phyloP scores from a whole-genome alignment of 352 stramenopile genomes.

The Phytophthora aleatoria region DNA sequence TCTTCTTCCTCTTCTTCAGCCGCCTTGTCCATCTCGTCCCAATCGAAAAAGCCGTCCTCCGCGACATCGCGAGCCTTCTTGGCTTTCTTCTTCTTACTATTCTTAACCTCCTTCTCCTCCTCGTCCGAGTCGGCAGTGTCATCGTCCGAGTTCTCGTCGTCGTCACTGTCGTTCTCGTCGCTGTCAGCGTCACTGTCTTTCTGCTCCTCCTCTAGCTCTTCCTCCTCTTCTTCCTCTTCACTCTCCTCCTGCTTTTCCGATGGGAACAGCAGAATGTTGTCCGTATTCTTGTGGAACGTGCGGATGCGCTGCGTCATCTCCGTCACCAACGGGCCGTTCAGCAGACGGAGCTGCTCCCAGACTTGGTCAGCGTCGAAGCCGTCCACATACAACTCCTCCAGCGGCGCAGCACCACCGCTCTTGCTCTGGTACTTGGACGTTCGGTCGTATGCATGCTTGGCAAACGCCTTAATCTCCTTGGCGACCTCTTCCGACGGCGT shows the following conservation, averaged over 20 bases:
- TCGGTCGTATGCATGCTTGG: constrained; percentile 83
- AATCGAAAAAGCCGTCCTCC: constrained; percentile 87
- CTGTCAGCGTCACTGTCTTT: constrained; percentile 32
- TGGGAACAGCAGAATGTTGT: constrained; percentile 63
- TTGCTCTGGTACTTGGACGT: constrained; percentile 66
- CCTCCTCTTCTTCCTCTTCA: constrained; percentile 35
- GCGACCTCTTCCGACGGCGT: constrained; percentile 70
- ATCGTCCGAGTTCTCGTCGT: constrained; percentile 29
- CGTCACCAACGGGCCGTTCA: constrained; percentile 73
- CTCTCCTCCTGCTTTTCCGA: constrained; percentile 46
- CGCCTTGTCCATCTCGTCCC: constrained; percentile 88
- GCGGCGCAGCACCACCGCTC: constrained; percentile 39
- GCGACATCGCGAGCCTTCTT: constrained; percentile 73
- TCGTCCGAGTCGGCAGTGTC: constrained; percentile 27
- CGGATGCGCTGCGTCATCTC: constrained; percentile 79
- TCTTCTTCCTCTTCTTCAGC: constrained; percentile 71
- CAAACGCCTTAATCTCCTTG: constrained; percentile 69
- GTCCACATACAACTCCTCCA: constrained; percentile 83
- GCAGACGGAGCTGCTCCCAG: constrained; percentile 85
- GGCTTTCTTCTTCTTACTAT: constrained; percentile 43
- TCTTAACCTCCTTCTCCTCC: constrained; percentile 41
- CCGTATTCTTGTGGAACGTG: constrained; percentile 63
- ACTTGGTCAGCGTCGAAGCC: constrained; percentile 86
- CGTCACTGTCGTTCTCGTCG: constrained; percentile 33
- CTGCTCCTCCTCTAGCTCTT: constrained; percentile 30